Percentiles rank a stretch among this genome's conserved stretches.
Evolutionary conservation across 768 basidiomycete species (phyloP).

Genomic region (Cyclocybe cylindracea): DNA sequence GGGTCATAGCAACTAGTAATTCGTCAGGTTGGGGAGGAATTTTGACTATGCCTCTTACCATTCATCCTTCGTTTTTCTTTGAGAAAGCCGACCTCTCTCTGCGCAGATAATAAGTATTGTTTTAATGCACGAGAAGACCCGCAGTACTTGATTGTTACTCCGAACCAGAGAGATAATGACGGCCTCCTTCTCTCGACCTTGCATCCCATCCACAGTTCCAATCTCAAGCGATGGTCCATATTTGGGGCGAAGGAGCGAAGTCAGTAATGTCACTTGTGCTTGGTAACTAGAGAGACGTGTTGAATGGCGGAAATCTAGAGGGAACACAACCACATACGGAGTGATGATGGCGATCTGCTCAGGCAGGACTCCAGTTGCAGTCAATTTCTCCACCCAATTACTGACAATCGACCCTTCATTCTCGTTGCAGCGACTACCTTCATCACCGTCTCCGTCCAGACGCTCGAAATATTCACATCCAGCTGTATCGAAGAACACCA

Average conservation of each 20-base stretch:
- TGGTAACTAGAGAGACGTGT: constrained; percentile 63
- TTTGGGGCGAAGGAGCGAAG: constrained; percentile 71
- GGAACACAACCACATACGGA: constrained; percentile 49
- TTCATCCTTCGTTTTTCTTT: constrained; percentile 92
- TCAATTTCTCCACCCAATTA: constrained; percentile 80
- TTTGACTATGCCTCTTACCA: constrained; percentile 41
- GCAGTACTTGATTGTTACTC: constrained; percentile 77
- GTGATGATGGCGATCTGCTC: constrained; percentile 86
- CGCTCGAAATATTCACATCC: constrained; percentile 94
- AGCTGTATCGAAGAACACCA: constrained; percentile 93
- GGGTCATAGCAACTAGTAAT: constrained; percentile 81
- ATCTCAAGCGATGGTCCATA: constrained; percentile 78
- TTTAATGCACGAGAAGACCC: neutral
- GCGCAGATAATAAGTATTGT: neutral
- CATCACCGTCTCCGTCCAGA: constrained; percentile 74
- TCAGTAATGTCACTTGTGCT: constrained; percentile 87
- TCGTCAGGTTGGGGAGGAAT: neutral
- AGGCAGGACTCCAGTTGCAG: constrained; percentile 61
- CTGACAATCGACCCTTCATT: constrained; percentile 90
- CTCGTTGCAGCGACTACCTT: constrained; percentile 91
- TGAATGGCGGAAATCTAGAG: neutral
- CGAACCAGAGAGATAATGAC: constrained; percentile 91
- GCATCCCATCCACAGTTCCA: constrained; percentile 96
- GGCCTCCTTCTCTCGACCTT: constrained; percentile 95
- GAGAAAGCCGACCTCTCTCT: constrained; percentile 93